Evolutionary conservation across 2,329 filamentous ascomycete genomes (phyloP), one percentile per base, ranked within the genome.

Genomic region (Fusarium praegraminearum): DNA sequence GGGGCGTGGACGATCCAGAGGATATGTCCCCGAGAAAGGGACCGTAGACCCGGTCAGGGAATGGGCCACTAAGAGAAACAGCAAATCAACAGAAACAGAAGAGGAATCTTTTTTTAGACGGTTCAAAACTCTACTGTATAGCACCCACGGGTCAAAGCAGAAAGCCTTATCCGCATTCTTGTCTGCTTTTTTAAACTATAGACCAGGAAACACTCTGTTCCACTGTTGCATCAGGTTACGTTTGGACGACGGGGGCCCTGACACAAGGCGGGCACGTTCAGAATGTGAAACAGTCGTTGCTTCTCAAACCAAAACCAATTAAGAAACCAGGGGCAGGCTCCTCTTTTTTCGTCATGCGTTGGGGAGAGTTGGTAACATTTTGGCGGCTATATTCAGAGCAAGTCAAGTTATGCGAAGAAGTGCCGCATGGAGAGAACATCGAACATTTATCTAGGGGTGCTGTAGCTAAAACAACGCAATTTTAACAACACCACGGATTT

Each of bases 1-100:
- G 72, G 71, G 57, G 62, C 63, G 40, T 61, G 63, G 65, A 67
- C 57, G 69, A 69, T 72, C 71, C 67, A 67, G 71, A 61, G 59
- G 68, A 70, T 66, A 70, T 67, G 65, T 49, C 63, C 47, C 61
- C 66, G 67, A 69, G 69, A 67, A 60, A 71, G 67, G 67, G 65
- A 69, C 70, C 68, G 68, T 57, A 65, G 68, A 71, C 68, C 68
- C 68, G 64, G 33, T 59, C 55, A 35, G 20, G 18, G 49, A 56
- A 60, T 49, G 60, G 61, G 54, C 60, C 57, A 71, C 56, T 64
- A 71, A 56, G 43, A 55, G 15, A 24, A 30, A n/a, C 30, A 28
- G 22, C 24, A 55, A 38, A 20, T n/a, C 26, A 32, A 33, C 22
- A 45, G 20, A 41, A 50, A 26, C 32, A 16, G 28, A 16, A 20